Conservation (phyloP, 352 stramenopile species). For the Saprolegnia diclina region DNA sequence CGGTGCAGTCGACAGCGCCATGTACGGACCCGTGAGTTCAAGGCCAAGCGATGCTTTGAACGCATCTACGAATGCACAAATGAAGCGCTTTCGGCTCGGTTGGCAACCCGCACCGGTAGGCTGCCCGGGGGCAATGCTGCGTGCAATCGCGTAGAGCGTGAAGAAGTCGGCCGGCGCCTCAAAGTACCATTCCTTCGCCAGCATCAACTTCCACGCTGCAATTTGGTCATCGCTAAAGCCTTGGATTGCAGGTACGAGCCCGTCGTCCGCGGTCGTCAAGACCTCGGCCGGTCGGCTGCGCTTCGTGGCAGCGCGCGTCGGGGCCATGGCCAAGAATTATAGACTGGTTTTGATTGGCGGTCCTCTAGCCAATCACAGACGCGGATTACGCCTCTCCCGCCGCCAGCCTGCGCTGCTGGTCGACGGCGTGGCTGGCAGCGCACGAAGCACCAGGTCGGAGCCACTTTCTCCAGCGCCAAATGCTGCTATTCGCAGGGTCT, state of each 20-base stretch:
- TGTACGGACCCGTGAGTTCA: conserved; percentile 44
- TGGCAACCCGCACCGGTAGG: conserved; percentile 35
- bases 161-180: conserved; percentile 40
- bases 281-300: neutral
- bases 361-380: neutral
- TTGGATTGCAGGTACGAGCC: neutral
- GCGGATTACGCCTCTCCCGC: neutral
- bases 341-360: neutral
- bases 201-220: conserved; percentile 36
- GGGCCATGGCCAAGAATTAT: neutral
- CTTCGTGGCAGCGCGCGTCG: neutral
- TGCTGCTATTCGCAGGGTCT: too few species aligned
- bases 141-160: conserved; percentile 42
- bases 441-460: too few species aligned
- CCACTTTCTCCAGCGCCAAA: too few species aligned
- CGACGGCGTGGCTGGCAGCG: too few species aligned
- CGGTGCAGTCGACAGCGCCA: conserved; percentile 33
- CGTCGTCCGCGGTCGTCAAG: neutral
- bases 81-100: neutral
- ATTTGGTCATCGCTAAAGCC: conserved; percentile 28
- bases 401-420: too few species aligned
- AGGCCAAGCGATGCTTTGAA: conserved; percentile 43
- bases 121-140: conserved; percentile 29
- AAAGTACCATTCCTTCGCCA: conserved; percentile 37
- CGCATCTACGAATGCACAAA: conserved; percentile 33